Percentiles rank a stretch among this genome's conserved stretches.
phyloP scores from a whole-genome alignment of 768 basidiomycete species.

The Agaricus subrufescens region DNA sequence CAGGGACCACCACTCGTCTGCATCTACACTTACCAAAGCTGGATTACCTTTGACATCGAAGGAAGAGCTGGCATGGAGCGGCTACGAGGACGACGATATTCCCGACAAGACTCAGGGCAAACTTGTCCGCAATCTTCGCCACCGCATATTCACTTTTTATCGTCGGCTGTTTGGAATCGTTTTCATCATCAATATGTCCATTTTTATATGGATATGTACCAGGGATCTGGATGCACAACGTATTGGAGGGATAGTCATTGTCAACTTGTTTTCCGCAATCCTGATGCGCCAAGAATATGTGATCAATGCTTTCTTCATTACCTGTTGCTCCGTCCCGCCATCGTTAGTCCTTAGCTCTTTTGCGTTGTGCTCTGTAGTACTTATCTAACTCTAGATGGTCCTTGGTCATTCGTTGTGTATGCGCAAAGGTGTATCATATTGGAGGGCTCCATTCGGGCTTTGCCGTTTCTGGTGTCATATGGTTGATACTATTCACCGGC shows the following conservation, averaged over 20 bases:
- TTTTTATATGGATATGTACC: conserved; percentile 40
- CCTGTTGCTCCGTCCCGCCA: conserved; percentile 43
- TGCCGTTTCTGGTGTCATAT: conserved; percentile 49
- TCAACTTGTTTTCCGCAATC: conserved; percentile 45
- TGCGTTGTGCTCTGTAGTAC: not conserved
- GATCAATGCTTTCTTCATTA: conserved; percentile 52
- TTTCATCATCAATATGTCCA: conserved; percentile 49
- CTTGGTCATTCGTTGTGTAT: conserved; percentile 45
- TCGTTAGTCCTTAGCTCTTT: conserved; percentile 31
- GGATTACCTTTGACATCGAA: conserved; percentile 24
- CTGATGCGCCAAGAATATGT: conserved; percentile 55
- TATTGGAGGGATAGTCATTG: conserved; percentile 35
- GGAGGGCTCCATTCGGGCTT: conserved; percentile 60
- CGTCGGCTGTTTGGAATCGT: conserved; percentile 56
- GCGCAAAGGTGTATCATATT: conserved; percentile 55
- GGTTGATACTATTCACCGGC: conserved; percentile 45
- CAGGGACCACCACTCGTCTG: conserved; percentile 10
- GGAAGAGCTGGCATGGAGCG: conserved; percentile 42
- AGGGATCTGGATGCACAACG: conserved; percentile 29
- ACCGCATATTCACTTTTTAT: conserved; percentile 52
- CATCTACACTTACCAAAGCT: conserved; percentile 17
- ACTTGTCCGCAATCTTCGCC: conserved; percentile 46
- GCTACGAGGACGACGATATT: conserved; percentile 44
- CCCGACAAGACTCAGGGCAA: conserved; percentile 49
- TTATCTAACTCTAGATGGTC: conserved; percentile 39